phyloP scores from a whole-genome alignment of 345 rosid genomes.

The Arabidopsis thaliana region DNA sequence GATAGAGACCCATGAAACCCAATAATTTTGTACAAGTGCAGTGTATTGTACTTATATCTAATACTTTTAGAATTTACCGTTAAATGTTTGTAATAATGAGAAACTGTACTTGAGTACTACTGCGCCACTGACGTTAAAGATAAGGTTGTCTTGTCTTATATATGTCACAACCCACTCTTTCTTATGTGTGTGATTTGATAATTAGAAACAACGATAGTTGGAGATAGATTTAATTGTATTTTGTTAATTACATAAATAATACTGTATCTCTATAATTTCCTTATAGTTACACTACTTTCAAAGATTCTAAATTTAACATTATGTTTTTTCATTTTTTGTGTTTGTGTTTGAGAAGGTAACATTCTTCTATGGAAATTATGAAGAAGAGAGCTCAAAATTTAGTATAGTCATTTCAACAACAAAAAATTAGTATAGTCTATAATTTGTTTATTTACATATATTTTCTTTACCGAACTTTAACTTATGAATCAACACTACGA shows the following conservation, averaged over 20 bases:
- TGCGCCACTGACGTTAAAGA: slow-evolving; percentile 40
- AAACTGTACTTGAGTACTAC: slow-evolving; percentile 41
- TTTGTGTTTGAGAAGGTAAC: too few relatives aligned
- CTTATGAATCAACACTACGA: background rate
- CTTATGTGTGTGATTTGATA: slow-evolving; percentile 34
- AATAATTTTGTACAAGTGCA: slow-evolving; percentile 30
- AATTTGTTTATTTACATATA: background rate
- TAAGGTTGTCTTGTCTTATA: slow-evolving; percentile 44
- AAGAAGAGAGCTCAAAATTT: slow-evolving; percentile 13
- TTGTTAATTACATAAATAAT: background rate
- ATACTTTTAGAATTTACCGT: slow-evolving; percentile 21
- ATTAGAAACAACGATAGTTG: slow-evolving; percentile 1
- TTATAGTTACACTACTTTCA: background rate
- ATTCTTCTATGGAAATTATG: background rate
- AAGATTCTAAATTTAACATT: background rate
- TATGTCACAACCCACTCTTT: slow-evolving; percentile 38
- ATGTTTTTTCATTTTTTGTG: too few relatives aligned
- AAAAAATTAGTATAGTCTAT: background rate
- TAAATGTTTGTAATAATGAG: slow-evolving; percentile 35
- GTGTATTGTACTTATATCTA: slow-evolving; percentile 17
- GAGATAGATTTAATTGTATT: background rate
- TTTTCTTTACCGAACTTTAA: background rate
- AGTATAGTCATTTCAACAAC: background rate
- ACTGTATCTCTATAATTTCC: too few relatives aligned
- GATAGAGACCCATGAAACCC: slow-evolving; percentile 25